Evolutionary conservation across 305 asterid genomes (phyloP).

Genomic region (Fraxinus baroniana): DNA sequence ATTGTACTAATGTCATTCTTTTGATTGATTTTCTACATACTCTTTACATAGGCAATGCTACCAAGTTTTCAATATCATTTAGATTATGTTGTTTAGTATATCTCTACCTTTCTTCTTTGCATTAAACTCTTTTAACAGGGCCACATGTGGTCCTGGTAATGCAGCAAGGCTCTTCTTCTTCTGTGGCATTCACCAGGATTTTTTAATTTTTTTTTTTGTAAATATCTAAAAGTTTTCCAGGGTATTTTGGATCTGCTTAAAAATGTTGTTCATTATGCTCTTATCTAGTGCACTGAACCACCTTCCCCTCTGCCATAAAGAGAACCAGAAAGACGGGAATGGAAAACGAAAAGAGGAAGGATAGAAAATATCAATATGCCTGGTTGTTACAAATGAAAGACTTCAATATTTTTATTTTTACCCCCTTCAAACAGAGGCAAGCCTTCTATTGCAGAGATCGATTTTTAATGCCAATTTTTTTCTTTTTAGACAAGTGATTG

Average conservation of each 20-base stretch:
- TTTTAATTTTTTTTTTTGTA: not conserved
- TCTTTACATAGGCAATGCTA: not conserved
- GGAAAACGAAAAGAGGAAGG: not conserved
- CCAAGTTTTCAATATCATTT: not conserved
- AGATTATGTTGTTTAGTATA: not conserved
- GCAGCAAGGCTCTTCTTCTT: not conserved
- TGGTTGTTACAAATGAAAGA: not conserved
- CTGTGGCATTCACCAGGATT: not conserved
- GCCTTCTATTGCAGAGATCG: not conserved
- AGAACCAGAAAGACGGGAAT: not conserved
- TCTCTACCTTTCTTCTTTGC: not conserved
- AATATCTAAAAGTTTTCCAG: not conserved
- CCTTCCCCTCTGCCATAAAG: not conserved
- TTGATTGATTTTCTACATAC: not conserved
- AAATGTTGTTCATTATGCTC: not conserved
- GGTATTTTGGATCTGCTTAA: not conserved
- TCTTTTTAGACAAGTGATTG: not conserved
- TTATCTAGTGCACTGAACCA: not conserved
- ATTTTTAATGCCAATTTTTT: not conserved
- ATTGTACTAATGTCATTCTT: not conserved
- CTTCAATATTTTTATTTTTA: not conserved
- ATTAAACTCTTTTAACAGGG: no score
- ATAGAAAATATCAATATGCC: not conserved
- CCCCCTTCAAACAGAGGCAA: not conserved
- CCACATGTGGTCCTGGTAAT: no score